phyloP scores from a whole-genome alignment of 306 rosid genomes.

The Gastrolobium bilobum region DNA sequence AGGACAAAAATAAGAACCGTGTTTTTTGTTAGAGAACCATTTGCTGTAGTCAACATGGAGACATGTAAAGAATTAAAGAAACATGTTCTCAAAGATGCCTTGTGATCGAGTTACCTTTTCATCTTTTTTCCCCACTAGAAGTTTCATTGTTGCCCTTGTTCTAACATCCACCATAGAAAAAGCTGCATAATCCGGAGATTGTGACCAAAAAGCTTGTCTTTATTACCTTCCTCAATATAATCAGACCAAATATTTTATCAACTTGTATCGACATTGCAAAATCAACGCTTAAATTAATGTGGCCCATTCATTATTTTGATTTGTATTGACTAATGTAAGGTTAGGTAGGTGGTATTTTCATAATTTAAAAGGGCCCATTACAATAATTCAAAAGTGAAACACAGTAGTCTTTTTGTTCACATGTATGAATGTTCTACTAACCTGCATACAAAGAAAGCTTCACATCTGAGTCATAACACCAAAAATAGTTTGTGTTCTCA shows the following conservation, averaged over 20 bases:
- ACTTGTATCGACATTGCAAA: constrained; percentile 37
- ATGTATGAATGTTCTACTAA: constrained; percentile 45
- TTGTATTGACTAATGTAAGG: constrained; percentile 57
- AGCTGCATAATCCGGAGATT: constrained; percentile 28
- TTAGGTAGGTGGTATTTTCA: constrained; percentile 65
- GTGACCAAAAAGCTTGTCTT: constrained; percentile 21
- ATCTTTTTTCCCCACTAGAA: too few species aligned
- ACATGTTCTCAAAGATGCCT: constrained; percentile 36
- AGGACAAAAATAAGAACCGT: too few species aligned
- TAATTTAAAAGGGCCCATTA: constrained; percentile 49
- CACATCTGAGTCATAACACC: constrained; percentile 11
- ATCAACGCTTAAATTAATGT: constrained; percentile 51
- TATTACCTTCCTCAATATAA: constrained; percentile 27
- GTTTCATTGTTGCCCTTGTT: constrained; percentile 33
- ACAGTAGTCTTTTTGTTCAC: constrained; percentile 56
- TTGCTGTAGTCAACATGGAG: constrained; percentile 34
- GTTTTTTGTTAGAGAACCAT: too few species aligned
- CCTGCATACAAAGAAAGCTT: constrained; percentile 27
- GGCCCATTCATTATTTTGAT: constrained; percentile 51
- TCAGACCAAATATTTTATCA: constrained; percentile 37
- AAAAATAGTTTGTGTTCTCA: constrained; percentile 46
- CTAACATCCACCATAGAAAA: constrained; percentile 39
- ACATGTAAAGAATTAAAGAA: constrained; percentile 24
- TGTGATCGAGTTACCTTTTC: constrained; percentile 44
- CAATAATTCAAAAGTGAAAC: constrained; percentile 56